Conservation (phyloP, 2,329 filamentous ascomycete species). For the Ophiostoma ips region DNA sequence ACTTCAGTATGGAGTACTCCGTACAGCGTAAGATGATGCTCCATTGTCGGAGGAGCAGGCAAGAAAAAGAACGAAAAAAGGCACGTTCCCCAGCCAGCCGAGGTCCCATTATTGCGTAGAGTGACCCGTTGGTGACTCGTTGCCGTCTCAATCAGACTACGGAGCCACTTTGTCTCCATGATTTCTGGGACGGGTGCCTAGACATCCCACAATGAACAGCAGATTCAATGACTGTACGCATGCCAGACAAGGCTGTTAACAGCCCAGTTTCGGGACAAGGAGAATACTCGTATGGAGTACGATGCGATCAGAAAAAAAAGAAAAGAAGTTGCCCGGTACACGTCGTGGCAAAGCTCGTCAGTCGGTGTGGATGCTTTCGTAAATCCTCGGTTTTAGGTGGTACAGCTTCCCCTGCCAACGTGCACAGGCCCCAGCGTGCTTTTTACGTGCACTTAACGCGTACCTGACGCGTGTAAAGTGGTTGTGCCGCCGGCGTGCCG, state of each 20-base stretch:
- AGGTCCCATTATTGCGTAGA: constrained; percentile 1
- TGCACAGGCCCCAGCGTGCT: neutral
- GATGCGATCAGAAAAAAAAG: too few species aligned
- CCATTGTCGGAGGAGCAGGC: neutral
- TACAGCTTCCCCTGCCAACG: neutral
- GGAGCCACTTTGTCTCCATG: neutral
- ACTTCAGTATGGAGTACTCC: too few species aligned
- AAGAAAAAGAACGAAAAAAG: neutral
- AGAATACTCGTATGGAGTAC: too few species aligned
- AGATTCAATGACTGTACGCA: too few species aligned
- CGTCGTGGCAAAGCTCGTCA: neutral
- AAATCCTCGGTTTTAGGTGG: constrained; percentile 8
- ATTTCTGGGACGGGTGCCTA: neutral
- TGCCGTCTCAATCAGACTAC: neutral
- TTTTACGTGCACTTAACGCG: neutral
- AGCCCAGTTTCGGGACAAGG: too few species aligned
- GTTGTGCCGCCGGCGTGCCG: too few species aligned
- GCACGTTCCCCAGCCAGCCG: constrained; percentile 1
- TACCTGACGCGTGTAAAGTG: neutral
- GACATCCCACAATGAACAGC: too few species aligned
- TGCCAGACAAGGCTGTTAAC: too few species aligned
- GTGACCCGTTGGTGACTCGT: constrained; percentile 1
- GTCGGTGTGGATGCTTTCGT: neutral
- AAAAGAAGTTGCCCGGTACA: too few species aligned
- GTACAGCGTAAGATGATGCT: constrained; percentile 1